phyloP scores from a whole-genome alignment of 2,329 filamentous ascomycete genomes.

The Ophiostoma ulmi region DNA sequence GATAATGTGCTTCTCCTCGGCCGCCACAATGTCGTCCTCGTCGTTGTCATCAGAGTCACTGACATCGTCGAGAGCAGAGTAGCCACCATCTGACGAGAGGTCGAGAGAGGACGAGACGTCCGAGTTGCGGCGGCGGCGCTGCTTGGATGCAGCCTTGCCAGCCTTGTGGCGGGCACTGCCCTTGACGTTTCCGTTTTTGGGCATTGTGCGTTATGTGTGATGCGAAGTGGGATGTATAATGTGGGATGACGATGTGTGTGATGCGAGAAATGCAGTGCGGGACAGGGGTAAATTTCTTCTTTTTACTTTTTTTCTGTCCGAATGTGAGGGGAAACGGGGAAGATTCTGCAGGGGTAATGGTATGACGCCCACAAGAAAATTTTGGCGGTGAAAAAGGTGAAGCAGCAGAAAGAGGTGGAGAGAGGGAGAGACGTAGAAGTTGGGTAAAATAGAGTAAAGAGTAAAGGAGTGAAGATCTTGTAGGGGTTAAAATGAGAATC shows the following conservation, averaged over 20 bases:
- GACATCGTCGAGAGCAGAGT: constrained; percentile 73
- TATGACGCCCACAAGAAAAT: constrained; percentile 12
- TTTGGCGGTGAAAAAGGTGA: constrained; percentile 8
- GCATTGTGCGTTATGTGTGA: constrained; percentile 40
- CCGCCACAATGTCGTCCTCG: constrained; percentile 69
- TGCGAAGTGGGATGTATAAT: constrained; percentile 15
- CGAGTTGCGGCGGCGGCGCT: constrained; percentile 47
- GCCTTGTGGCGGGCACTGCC: constrained; percentile 42
- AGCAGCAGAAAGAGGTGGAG: not conserved
- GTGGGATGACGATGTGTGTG: not conserved
- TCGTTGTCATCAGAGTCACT: constrained; percentile 73
- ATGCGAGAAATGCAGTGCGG: not conserved
- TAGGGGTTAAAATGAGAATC: not conserved
- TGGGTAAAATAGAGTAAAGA: not conserved
- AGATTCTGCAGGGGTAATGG: constrained; percentile 15
- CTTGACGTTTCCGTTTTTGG: constrained; percentile 40
- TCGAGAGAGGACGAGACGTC: constrained; percentile 52
- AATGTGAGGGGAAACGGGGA: constrained; percentile 14
- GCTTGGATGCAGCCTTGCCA: constrained; percentile 38
- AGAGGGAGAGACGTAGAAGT: not conserved
- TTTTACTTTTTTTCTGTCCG: constrained; percentile 3
- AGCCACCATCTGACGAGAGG: constrained; percentile 63
- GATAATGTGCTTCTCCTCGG: constrained; percentile 72
- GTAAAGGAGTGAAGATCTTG: not conserved
- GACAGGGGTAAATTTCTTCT: constrained; percentile 11